Conservation (phyloP, 805 yeast genomes). For the Metschnikowia matae region DNA sequence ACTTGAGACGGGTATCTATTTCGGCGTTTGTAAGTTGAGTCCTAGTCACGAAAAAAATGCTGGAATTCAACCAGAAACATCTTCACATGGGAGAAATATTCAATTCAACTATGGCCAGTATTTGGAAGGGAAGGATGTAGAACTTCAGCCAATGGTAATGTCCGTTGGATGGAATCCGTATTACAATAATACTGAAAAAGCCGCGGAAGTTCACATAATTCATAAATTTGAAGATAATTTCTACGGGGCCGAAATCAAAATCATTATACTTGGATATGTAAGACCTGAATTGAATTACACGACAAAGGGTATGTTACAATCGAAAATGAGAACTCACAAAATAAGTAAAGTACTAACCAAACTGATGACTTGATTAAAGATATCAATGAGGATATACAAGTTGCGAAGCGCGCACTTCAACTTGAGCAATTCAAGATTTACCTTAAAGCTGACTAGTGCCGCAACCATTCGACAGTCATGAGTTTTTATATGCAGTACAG, state of each 20-base stretch:
- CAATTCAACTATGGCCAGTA: conserved; percentile 59
- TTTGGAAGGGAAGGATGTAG: conserved; percentile 41
- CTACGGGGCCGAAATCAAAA: conserved; percentile 75
- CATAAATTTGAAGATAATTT: conserved; percentile 66
- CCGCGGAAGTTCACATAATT: conserved; percentile 84
- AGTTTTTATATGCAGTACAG: not conserved
- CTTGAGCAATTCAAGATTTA: conserved; percentile 1
- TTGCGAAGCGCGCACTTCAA: conserved; percentile 51
- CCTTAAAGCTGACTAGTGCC: not conserved
- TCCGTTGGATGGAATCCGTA: conserved; percentile 96
- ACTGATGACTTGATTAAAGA: conserved; percentile 79
- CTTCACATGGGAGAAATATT: conserved; percentile 21
- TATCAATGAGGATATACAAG: conserved; percentile 72
- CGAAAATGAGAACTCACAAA: not conserved
- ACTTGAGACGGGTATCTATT: conserved; percentile 79
- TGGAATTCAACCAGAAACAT: conserved; percentile 8
- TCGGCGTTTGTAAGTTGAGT: conserved; percentile 59
- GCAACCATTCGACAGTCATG: not conserved
- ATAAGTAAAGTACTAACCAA: conserved; percentile 19
- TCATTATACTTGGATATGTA: conserved; percentile 78
- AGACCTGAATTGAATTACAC: conserved; percentile 88
- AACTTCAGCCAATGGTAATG: conserved; percentile 82
- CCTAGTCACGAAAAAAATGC: conserved; percentile 15
- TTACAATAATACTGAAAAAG: conserved; percentile 70
- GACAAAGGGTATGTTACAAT: conserved; percentile 41